A percentile compares a stretch with the other conserved stretches of the same genome.
These are phyloP conservation scores for Keithomyces neogunnii DNA, from an alignment of 2,329 filamentous ascomycete species.

Conservation along the genomic window DNA sequence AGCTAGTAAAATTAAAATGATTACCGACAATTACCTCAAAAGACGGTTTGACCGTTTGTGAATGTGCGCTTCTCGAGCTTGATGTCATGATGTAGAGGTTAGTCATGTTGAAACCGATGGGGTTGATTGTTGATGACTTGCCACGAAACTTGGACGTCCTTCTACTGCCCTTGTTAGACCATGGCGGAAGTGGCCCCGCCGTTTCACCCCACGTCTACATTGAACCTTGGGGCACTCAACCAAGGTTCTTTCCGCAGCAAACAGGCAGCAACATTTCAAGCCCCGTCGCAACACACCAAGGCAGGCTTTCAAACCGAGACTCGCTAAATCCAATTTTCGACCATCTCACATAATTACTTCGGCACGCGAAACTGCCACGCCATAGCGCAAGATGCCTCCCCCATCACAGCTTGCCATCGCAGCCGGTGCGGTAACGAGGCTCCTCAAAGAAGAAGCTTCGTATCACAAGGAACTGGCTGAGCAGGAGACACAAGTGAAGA, in stretches of 20 bases:
- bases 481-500: slow-evolving; percentile 64
- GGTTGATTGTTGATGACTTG: too few species aligned
- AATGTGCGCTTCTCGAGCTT: neutral
- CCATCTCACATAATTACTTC: neutral
- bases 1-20: slow-evolving; percentile 3
- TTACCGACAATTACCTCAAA: neutral
- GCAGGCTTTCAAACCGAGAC: neutral
- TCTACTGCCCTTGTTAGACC: too few species aligned
- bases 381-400: slow-evolving; percentile 54
- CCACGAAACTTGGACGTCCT: too few species aligned
- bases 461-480: slow-evolving; percentile 79
- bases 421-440: slow-evolving; percentile 68
- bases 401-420: slow-evolving; percentile 71
- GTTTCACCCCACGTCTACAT: slow-evolving; percentile 3
- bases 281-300: neutral
- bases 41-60: neutral
- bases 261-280: slow-evolving; percentile 12
- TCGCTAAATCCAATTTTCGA: too few species aligned
- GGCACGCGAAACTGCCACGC: neutral
- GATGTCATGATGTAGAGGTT: neutral
- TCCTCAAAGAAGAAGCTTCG: slow-evolving; percentile 84
- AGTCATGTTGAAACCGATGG: neutral
- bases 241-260: neutral
- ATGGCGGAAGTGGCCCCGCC: neutral
- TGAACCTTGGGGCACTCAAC: neutral